Conservation (phyloP, 768 basidiomycete species). For the Nidularia pulvinata region DNA sequence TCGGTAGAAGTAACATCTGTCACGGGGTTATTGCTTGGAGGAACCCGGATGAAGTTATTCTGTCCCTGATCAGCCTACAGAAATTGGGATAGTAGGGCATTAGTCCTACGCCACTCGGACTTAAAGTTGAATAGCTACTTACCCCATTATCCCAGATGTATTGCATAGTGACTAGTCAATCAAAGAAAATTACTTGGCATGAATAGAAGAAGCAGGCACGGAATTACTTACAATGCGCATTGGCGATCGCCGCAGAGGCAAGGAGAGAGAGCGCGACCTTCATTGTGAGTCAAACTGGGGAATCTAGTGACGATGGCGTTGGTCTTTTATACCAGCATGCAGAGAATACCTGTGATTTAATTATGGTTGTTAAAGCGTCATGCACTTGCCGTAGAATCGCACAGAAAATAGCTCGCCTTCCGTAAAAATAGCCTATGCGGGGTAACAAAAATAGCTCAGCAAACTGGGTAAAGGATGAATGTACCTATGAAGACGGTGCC, state of each 20-base stretch:
- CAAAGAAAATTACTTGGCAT: neutral
- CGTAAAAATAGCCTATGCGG: no score
- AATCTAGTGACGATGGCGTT: neutral
- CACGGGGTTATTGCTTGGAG: slow-evolving; percentile 55
- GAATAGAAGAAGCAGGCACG: neutral
- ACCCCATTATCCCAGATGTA: slow-evolving; percentile 52
- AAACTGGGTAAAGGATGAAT: neutral
- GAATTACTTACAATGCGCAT: slow-evolving; percentile 34
- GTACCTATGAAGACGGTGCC: neutral
- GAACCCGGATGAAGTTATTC: slow-evolving; percentile 43
- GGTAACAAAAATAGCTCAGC: no score
- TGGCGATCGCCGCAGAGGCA: slow-evolving; percentile 30
- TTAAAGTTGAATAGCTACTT: slow-evolving; percentile 2
- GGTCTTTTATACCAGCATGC: neutral
- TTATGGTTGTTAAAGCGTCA: neutral
- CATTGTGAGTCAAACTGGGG: slow-evolving; percentile 21
- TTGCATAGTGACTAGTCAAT: slow-evolving; percentile 43
- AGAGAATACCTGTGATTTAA: neutral
- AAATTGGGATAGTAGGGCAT: no score
- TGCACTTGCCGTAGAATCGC: neutral
- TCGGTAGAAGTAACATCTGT: slow-evolving; percentile 54
- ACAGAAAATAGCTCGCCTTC: neutral
- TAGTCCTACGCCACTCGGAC: no score
- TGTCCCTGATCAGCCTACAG: slow-evolving; percentile 40
- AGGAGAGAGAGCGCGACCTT: slow-evolving; percentile 31